These are phyloP conservation scores for Climacium dendroides DNA, from an alignment of 225 moss, liverwort and hornwort species.

Conservation along the genomic window DNA sequence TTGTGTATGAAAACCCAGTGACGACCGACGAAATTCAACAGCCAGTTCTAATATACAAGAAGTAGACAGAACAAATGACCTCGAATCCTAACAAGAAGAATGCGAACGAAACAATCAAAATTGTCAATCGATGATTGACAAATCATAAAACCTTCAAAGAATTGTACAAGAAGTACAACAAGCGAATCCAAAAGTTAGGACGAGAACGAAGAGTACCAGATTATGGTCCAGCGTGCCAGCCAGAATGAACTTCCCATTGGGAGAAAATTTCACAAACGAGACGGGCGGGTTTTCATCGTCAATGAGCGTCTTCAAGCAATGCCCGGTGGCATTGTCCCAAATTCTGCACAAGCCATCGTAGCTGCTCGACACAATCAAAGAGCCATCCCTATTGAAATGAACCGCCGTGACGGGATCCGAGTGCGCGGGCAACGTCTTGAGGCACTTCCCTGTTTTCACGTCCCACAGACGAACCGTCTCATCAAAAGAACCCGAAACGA, in stretches of 20 bases:
- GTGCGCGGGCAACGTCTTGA: constrained; percentile 95
- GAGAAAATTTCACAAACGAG: constrained; percentile 88
- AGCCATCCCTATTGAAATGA: constrained; percentile 90
- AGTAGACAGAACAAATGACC: background rate
- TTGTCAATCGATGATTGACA: background rate
- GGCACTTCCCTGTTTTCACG: constrained; percentile 85
- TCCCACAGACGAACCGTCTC: constrained; percentile 98
- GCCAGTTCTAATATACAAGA: background rate
- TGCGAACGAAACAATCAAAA: background rate
- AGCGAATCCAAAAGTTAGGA: background rate
- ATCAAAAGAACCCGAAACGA: constrained; percentile 93
- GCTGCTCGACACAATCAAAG: constrained; percentile 90
- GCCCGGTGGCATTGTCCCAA: constrained; percentile 96
- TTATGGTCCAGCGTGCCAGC: constrained; percentile 88
- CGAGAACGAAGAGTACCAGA: constrained; percentile 36
- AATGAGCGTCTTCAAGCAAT: constrained; percentile 83
- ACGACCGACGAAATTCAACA: background rate
- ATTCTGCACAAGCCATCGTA: constrained; percentile 91
- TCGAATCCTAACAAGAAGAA: background rate
- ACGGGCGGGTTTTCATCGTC: constrained; percentile 91
- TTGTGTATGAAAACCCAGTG: background rate
- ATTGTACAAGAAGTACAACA: background rate
- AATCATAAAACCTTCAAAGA: background rate
- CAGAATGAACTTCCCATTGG: constrained; percentile 88
- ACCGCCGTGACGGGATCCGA: constrained; percentile 98